Percentiles rank a stretch among this genome's conserved stretches.
These are phyloP conservation scores for Rhodosporidiobolus sp. DNA, from an alignment of 768 basidiomycete species.

Conservation along the genomic window DNA sequence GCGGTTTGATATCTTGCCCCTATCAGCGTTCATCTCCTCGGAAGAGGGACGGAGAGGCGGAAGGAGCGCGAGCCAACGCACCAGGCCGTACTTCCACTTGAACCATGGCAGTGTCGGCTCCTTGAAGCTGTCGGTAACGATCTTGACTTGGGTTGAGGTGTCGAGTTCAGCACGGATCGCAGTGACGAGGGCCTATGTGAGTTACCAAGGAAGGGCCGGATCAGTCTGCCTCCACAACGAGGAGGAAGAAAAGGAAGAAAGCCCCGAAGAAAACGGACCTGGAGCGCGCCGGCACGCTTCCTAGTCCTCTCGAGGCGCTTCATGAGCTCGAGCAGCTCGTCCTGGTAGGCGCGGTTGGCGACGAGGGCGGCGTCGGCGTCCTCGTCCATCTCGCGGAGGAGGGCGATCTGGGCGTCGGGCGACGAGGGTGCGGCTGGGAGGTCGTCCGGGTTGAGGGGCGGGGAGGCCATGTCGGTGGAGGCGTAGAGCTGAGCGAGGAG, in stretches of 20 bases:
- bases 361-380: slow-evolving; percentile 14
- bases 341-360: slow-evolving; percentile 24
- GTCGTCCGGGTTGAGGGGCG: neutral
- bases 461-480: neutral
- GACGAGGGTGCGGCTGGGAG: too few species aligned
- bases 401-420: neutral
- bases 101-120: slow-evolving; percentile 31
- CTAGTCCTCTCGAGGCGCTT: neutral
- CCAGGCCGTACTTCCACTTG: slow-evolving; percentile 29
- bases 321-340: slow-evolving; percentile 11
- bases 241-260: too few species aligned
- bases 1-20: neutral
- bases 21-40: too few species aligned
- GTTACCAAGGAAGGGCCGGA: too few species aligned
- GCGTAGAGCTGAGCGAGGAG: neutral
- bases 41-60: too few species aligned
- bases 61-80: neutral
- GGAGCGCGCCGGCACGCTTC: slow-evolving; percentile 10
- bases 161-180: slow-evolving; percentile 1
- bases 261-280: neutral
- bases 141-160: neutral
- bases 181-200: slow-evolving; percentile 14
- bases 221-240: too few species aligned
- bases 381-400: slow-evolving; percentile 13
- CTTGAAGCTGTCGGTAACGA: neutral